Percentiles rank a stretch among this genome's conserved stretches.
phyloP scores from a whole-genome alignment of 768 basidiomycete genomes.

The Boletus huronensis region DNA sequence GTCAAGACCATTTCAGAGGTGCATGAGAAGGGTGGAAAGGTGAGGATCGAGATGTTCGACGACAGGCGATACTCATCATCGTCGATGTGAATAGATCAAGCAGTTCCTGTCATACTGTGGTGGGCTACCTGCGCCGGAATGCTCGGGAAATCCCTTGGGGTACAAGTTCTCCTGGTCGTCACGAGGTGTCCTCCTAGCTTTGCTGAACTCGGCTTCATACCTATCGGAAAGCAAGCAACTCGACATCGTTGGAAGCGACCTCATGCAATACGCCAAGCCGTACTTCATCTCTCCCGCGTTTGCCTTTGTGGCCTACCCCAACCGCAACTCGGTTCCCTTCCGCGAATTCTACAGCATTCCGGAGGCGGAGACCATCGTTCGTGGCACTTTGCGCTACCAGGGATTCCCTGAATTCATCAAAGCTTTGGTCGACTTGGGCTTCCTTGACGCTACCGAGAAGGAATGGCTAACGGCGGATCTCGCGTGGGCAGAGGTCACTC shows the following conservation, averaged over 20 bases:
- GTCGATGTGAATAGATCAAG: constrained; percentile 55
- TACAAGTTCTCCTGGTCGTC: constrained; percentile 99
- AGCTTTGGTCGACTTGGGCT: constrained; percentile 83
- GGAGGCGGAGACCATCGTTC: constrained; percentile 88
- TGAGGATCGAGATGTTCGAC: constrained; percentile 26
- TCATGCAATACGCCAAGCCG: constrained; percentile 89
- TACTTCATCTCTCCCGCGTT: constrained; percentile 96
- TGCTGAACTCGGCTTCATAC: constrained; percentile 87
- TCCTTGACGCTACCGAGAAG: constrained; percentile 73
- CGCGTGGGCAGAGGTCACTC: constrained; percentile 82
- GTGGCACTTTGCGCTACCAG: constrained; percentile 92
- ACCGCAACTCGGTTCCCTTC: constrained; percentile 91
- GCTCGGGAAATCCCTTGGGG: constrained; percentile 90
- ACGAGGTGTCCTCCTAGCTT: constrained; percentile 90
- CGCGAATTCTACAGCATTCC: constrained; percentile 88
- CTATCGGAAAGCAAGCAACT: constrained; percentile 61
- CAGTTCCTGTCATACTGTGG: constrained; percentile 94
- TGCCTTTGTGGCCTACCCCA: constrained; percentile 96
- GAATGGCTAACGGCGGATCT: constrained; percentile 72
- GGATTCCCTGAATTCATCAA: constrained; percentile 96
- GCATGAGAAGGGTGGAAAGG: constrained; percentile 93
- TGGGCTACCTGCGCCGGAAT: constrained; percentile 90
- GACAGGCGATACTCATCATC: background rate
- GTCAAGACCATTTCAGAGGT: constrained; percentile 93
- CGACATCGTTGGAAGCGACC: constrained; percentile 69